Base-by-base conservation (phyloP, 2,329 filamentous ascomycete species). In the Penicillium aurantiogriseum region DNA sequence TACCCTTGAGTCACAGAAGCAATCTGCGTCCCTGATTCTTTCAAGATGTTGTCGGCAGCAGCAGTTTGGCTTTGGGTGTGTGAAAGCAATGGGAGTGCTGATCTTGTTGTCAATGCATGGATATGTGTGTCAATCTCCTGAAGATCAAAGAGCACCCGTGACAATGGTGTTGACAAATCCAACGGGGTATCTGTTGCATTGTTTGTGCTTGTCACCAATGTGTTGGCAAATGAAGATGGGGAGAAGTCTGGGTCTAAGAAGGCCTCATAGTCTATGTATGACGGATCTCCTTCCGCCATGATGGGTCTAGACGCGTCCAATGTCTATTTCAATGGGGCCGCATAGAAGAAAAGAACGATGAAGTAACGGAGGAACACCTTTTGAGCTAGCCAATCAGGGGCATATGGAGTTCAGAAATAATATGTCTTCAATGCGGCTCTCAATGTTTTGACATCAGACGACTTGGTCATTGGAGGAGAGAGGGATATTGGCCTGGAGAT, bases 51-150 rank as follows among this genome's bases (percentile, higher is more conserved):
- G 51, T 83, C 81, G 64, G 89, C 91, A 2, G 91, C 86, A 33
- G 85, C 82, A 15, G 87, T 89, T 73, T 94, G 90, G 43, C 85
- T 79, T 59, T 86, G 82, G 3, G 92, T 95, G 74, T 97, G 84
- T 31, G 86, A 80, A 21, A 99, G 83, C 29, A 99, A 81, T 0
- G 92, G 90, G 0, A 93, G 79, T 3, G 94, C 92, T 29, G 88
- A 90, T 62, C 89, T 88, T 2, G 92, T 94, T 6, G 93, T 95
- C 40, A 97, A 83, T 4, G 85, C 84, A 74, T 99, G 91, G 62
- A 99, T 96, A 72, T 96, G 92, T 0, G 92, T 96, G 76, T 97
- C 93, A 64, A 99, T 89, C 76, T 97, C 94, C 72, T 97, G 94
- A 3, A 94, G 88, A 76, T 99, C 94, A 76, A 99, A 99, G 7